Conservation (phyloP, 768 basidiomycete genomes). For the Nidularia sp. region DNA sequence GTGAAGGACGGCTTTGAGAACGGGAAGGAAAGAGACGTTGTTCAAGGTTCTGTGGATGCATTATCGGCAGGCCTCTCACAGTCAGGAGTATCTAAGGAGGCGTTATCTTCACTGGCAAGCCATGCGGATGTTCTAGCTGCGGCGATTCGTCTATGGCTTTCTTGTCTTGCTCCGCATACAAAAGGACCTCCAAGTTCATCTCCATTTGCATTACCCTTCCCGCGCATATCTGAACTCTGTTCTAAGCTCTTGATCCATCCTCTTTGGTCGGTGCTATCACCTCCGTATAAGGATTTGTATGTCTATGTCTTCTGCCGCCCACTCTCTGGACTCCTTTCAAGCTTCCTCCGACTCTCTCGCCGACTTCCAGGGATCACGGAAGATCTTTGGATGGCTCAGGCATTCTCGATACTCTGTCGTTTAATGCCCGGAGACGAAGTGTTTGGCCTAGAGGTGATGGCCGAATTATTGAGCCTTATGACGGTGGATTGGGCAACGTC, state of each 20-base stretch:
- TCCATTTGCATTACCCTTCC: conserved; percentile 61
- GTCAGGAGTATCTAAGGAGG: conserved; percentile 5
- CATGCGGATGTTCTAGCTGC: conserved; percentile 37
- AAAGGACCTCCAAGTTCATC: conserved; percentile 38
- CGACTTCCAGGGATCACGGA: conserved; percentile 49
- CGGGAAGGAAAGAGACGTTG: conserved; percentile 29
- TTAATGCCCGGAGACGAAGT: conserved; percentile 78
- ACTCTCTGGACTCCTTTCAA: conserved; percentile 47
- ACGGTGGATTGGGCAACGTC: conserved; percentile 35
- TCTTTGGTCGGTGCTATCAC: conserved; percentile 39
- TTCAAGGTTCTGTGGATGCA: conserved; percentile 27
- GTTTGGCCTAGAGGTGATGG: conserved; percentile 37
- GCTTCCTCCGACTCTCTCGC: conserved; percentile 57
- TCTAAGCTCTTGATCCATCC: conserved; percentile 46
- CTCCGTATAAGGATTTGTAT: conserved; percentile 11
- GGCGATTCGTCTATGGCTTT: conserved; percentile 60
- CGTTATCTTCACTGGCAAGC: conserved; percentile 24
- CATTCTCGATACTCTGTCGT: conserved; percentile 48
- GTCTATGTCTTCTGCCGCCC: conserved; percentile 41
- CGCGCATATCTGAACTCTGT: conserved; percentile 47
- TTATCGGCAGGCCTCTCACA: conserved; percentile 22
- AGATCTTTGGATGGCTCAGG: conserved; percentile 66
- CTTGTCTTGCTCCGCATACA: conserved; percentile 45
- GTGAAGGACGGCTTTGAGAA: conserved; percentile 37
- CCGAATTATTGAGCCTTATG: conserved; percentile 30